Evolutionary conservation across 1,284 basidiomycete genomes (phyloP), one percentile per base, ranked within the genome.

Genomic region (Ustilago cynodontis): DNA sequence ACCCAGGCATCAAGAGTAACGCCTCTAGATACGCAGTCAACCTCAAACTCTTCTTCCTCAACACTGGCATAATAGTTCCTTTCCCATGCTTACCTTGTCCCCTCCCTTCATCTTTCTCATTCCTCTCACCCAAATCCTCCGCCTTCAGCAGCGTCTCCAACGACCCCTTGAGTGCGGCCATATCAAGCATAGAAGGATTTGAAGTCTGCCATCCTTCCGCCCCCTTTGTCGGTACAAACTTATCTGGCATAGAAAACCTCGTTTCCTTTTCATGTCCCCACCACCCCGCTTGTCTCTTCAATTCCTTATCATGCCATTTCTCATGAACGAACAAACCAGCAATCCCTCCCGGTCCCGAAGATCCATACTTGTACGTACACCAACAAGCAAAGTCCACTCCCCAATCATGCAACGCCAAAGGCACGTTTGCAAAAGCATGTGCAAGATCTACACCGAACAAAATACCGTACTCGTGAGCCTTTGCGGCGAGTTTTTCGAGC

Each of bases 201-300:
- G 94, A 97, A 86, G 95, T 92, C 85, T 98, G 94, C 88, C 93
- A 98, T 33, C 95, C 95, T 84, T 94, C 93, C 1, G 97, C 97
- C 54, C 96, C 96, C 11, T 88, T 89, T 65, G 93, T 93, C 3
- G 95, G 92, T 43, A 90, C 90, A 87, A 98, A 99, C 56, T 86
- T 88, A 20, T 92, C 88, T 18, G 92, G 92, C 96, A 98, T 98
- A 66, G 91, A 88, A 88, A 99, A 99, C 43, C 97, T 92, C 41
- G 94, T 95, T 65, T 88, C 86, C 24, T 91, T 89, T 82, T 95
- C 91, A 86, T 98, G 94, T 52, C 97, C 96, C 94, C 95, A 99
- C 96, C 96, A 99, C 37, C 97, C 96, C 24, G 94, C 92, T 66
- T 92, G 91, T 82, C 95, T 94, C 80, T 57, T 70, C 75, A 74